Evolutionary conservation across 176 grass and related monocot species (phyloP).

Genomic region (Carex cristatella): DNA sequence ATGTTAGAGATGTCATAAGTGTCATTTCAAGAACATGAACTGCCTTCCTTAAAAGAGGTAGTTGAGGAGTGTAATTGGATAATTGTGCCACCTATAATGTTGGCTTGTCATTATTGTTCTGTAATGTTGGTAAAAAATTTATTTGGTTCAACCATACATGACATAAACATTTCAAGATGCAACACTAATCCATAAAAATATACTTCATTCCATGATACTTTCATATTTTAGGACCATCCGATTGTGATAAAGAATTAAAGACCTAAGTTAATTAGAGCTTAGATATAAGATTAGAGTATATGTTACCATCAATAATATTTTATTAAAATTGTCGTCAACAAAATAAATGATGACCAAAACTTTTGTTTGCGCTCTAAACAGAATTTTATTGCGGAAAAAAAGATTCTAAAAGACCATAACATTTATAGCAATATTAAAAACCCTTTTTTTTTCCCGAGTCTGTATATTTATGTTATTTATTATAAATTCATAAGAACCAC

Average conservation of each 20-base stretch:
- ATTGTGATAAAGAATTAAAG: background rate
- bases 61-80: constrained; percentile 3
- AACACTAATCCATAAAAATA: background rate
- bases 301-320: background rate
- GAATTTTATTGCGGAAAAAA: no score
- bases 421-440: no score
- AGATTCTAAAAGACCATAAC: background rate
- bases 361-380: background rate
- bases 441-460: no score
- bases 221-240: background rate
- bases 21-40: background rate
- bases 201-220: background rate
- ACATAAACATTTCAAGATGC: background rate
- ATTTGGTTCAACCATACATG: background rate
- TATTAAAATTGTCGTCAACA: background rate
- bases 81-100: constrained; percentile 11
- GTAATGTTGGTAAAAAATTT: background rate
- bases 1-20: background rate
- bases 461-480: no score
- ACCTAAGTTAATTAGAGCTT: background rate
- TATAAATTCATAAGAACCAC: no score
- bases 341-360: background rate
- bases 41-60: background rate
- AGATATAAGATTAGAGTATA: no score
- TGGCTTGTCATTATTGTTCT: background rate